Percentiles rank a stretch among this genome's conserved stretches.
Evolutionary conservation across 2,329 filamentous ascomycete species (phyloP).

Genomic region (Aspergillus ibericus): DNA sequence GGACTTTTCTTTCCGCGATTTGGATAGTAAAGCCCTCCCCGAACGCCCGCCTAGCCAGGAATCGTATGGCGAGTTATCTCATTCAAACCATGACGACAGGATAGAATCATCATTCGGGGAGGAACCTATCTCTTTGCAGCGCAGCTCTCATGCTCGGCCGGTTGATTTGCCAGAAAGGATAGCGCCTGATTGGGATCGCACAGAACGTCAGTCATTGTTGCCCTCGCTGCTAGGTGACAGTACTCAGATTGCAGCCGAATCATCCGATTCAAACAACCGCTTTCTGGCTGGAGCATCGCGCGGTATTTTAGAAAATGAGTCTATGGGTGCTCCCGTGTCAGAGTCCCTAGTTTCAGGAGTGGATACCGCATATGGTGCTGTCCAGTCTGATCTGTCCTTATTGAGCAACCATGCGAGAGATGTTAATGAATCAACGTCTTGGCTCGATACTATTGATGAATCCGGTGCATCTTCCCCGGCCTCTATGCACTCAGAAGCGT

Average conservation of each 20-base stretch:
- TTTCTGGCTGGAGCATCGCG: slow-evolving; percentile 22
- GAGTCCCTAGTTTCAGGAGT: background rate
- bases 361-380: slow-evolving; percentile 1
- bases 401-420: slow-evolving; percentile 45
- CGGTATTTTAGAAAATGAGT: background rate
- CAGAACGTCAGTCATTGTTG: slow-evolving; percentile 41
- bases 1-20: slow-evolving; percentile 50
- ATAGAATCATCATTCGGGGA: slow-evolving; percentile 48
- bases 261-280: slow-evolving; percentile 37
- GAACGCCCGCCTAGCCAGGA: slow-evolving; percentile 65
- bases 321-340: background rate
- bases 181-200: slow-evolving; percentile 33
- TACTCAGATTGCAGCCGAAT: slow-evolving; percentile 15
- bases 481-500: slow-evolving; percentile 77
- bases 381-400: slow-evolving; percentile 16
- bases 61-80: slow-evolving; percentile 45
- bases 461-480: slow-evolving; percentile 77
- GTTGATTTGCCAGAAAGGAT: slow-evolving; percentile 28
- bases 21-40: slow-evolving; percentile 73
- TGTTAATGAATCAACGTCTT: slow-evolving; percentile 79
- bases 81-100: slow-evolving; percentile 36
- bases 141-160: slow-evolving; percentile 41
- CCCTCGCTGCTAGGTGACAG: slow-evolving; percentile 36
- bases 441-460: slow-evolving; percentile 93
- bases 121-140: slow-evolving; percentile 54